phyloP scores from a whole-genome alignment of 1,139 yeast species.

The Candida sp. region DNA sequence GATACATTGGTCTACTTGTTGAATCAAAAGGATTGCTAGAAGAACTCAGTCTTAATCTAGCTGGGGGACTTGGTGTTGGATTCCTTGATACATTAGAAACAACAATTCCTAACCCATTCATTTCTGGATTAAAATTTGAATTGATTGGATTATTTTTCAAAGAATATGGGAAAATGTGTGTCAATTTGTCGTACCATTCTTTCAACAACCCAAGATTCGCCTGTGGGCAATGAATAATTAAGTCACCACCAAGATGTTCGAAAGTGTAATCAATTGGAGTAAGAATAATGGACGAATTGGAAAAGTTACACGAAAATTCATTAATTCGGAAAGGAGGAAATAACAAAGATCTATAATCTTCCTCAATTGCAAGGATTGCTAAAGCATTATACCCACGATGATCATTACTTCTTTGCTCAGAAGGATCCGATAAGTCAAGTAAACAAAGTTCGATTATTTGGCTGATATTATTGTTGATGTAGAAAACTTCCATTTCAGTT shows the following conservation, averaged over 20 bases:
- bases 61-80: not conserved
- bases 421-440: slow-evolving; percentile 20
- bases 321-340: slow-evolving; percentile 42
- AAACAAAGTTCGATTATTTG: slow-evolving; percentile 27
- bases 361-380: slow-evolving; percentile 29
- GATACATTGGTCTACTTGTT: slow-evolving; percentile 5
- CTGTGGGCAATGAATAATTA: slow-evolving; percentile 12
- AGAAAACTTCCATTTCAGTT: slow-evolving; percentile 20
- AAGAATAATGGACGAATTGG: slow-evolving; percentile 19
- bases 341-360: slow-evolving; percentile 25
- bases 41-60: slow-evolving; percentile 3
- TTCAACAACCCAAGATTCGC: slow-evolving; percentile 17
- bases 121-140: slow-evolving; percentile 16
- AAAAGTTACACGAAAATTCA: slow-evolving; percentile 22
- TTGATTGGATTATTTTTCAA: slow-evolving; percentile 20
- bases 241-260: slow-evolving; percentile 2
- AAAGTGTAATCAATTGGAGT: slow-evolving; percentile 23
- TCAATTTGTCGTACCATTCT: slow-evolving; percentile 26
- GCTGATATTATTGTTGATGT: slow-evolving; percentile 10
- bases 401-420: slow-evolving; percentile 7
- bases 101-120: slow-evolving; percentile 37
- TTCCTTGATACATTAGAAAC: slow-evolving; percentile 7
- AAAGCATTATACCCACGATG: slow-evolving; percentile 25
- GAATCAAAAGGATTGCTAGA: slow-evolving; percentile 2
- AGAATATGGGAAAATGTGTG: slow-evolving; percentile 29